These are phyloP conservation scores for Vitis cinerea DNA, from an alignment of 164 flowering plant genomes.

Conservation along the genomic window DNA sequence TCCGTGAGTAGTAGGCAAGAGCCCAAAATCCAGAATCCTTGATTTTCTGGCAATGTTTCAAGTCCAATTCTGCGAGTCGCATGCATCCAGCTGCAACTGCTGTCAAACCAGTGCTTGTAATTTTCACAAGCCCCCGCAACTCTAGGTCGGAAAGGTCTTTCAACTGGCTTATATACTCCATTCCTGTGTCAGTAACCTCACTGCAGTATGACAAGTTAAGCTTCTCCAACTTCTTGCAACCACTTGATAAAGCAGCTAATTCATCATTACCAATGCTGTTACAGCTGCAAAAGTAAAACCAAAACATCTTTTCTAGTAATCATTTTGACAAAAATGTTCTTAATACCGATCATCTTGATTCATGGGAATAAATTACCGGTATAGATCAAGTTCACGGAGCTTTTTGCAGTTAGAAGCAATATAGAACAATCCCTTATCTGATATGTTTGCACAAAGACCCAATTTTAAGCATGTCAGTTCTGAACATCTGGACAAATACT, in stretches of 20 bases:
- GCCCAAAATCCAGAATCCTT: slow-evolving; percentile 64
- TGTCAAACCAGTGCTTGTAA: slow-evolving; percentile 52
- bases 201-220: slow-evolving; percentile 67
- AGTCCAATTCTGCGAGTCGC: slow-evolving; percentile 55
- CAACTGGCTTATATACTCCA: slow-evolving; percentile 40
- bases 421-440: slow-evolving; percentile 52
- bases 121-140: slow-evolving; percentile 45
- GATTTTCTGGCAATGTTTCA: slow-evolving; percentile 56
- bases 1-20: slow-evolving; percentile 47
- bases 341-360: neutral
- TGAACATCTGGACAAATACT: slow-evolving; percentile 51
- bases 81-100: slow-evolving; percentile 59
- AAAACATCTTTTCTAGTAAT: neutral
- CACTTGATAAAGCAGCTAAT: slow-evolving; percentile 48
- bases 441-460: slow-evolving; percentile 56
- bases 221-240: slow-evolving; percentile 63
- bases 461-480: slow-evolving; percentile 49
- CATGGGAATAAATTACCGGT: slow-evolving; percentile 42
- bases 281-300: slow-evolving; percentile 41
- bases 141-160: slow-evolving; percentile 60
- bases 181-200: slow-evolving; percentile 50
- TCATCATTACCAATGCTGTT: slow-evolving; percentile 59
- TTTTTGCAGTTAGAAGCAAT: slow-evolving; percentile 54
- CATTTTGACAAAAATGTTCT: no score
- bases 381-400: slow-evolving; percentile 65